Base-by-base conservation (phyloP, 1,284 basidiomycete genomes). In the Fomitopsis betulina region DNA sequence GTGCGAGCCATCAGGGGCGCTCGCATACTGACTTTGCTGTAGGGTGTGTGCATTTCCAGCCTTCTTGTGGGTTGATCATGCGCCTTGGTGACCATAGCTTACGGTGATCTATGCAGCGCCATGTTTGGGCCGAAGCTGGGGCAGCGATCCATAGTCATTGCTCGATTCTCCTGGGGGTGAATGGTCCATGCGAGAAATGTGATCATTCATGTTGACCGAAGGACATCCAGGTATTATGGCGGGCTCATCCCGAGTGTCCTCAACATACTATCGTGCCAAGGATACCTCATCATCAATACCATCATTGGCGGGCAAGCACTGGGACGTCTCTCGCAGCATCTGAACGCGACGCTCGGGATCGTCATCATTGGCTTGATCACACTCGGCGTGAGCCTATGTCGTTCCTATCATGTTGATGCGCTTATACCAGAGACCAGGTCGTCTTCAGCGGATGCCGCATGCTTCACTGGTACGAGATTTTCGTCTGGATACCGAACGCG, bases 231-330 rank as follows among this genome's bases (percentile, higher is more conserved):
- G 10, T 87, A 84, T 68, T 84, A 82, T 62, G 85, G 82, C 0
- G 79, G 82, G 5, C 75, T 84, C 47, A 75, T 89, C 37, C 86
- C 87, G 15, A 83, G 84, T 23, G 53, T 81, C n/a, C 75, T 89
- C 52, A 90, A 91, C 64, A 82, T 86, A 3, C 63, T 84, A 52
- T 76, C 80, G 51, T 79, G 84, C 73, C 75, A 89, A 68, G 87
- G 89, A 0, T 93, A 84, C 71, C 75, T 88, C 54, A 81, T 90
- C 50, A 72, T 94, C 56, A 89, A 88, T 65, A 82, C 80, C 53
- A 91, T 93, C 65, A 76, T 90, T 54, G 90, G 88, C 6, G 91
- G 89, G 0, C 89, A 92, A 68, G 82, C 85, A 1, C 73, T 93
- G 43, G 81, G 84, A 2, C 80, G 84, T 37, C 82, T 85, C 8